Conservation (phyloP, 805 yeast genomes). For the Isabelozyma rhagii region DNA sequence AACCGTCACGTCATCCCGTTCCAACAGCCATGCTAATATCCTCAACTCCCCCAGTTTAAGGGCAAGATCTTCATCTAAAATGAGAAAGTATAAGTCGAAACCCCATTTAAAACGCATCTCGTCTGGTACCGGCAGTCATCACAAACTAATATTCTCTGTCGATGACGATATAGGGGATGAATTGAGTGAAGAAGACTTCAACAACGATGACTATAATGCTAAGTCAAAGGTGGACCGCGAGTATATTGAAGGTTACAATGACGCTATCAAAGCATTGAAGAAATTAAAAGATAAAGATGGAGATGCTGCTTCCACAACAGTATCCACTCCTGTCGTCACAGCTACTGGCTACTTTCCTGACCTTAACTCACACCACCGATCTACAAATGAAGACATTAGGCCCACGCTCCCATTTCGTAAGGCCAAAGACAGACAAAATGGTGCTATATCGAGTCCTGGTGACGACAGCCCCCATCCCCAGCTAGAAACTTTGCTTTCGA, state of each 20-base stretch:
- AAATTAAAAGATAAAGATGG: conserved; percentile 4
- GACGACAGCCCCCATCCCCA: not conserved
- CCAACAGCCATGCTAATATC: conserved; percentile 5
- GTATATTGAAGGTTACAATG: conserved; percentile 70
- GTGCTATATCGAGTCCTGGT: too few species aligned
- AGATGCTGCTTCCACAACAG: not conserved
- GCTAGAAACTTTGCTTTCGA: not conserved
- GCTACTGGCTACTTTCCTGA: not conserved
- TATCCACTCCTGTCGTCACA: not conserved
- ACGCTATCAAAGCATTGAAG: conserved; percentile 52
- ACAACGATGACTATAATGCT: conserved; percentile 30
- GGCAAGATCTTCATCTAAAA: conserved; percentile 9
- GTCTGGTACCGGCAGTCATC: conserved; percentile 8
- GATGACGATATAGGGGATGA: conserved; percentile 76
- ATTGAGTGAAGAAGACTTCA: conserved; percentile 52
- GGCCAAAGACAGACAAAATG: too few species aligned
- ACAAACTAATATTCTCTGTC: conserved; percentile 59
- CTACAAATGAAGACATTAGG: not conserved
- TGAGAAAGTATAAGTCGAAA: conserved; percentile 17
- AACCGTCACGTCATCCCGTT: conserved; percentile 1
- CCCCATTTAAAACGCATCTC: conserved; percentile 30
- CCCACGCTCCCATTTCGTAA: too few species aligned
- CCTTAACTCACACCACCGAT: not conserved
- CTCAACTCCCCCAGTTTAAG: conserved; percentile 12
- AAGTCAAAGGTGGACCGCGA: conserved; percentile 20